Evolutionary conservation across 805 yeast species (phyloP).

Genomic region (Wickerhamiella domercqiae): DNA sequence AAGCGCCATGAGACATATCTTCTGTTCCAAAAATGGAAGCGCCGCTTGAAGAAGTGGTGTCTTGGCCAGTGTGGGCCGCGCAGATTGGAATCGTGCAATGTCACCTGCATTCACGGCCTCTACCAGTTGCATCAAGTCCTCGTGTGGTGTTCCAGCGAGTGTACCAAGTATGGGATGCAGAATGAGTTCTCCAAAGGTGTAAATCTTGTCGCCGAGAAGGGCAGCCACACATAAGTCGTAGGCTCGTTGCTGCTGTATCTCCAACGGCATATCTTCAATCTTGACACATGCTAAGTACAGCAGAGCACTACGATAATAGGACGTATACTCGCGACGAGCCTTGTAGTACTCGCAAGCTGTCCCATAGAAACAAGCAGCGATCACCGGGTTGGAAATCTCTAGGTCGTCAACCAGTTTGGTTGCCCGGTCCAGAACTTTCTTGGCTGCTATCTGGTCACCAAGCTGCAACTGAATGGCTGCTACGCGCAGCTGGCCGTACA

Average conservation of each 20-base stretch:
- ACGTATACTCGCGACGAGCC: slow-evolving; percentile 60
- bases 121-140: slow-evolving; percentile 61
- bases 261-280: slow-evolving; percentile 26
- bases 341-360: slow-evolving; percentile 66
- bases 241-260: slow-evolving; percentile 37
- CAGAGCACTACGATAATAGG: slow-evolving; percentile 66
- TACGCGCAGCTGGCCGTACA: slow-evolving; percentile 52
- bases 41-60: slow-evolving; percentile 43
- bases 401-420: slow-evolving; percentile 41
- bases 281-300: slow-evolving; percentile 67
- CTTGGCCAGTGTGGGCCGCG: slow-evolving; percentile 28
- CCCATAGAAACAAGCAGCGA: slow-evolving; percentile 71
- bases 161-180: slow-evolving; percentile 66
- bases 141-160: slow-evolving; percentile 35
- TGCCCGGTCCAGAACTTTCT: slow-evolving; percentile 49
- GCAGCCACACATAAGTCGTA: slow-evolving; percentile 77
- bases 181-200: slow-evolving; percentile 88
- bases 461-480: slow-evolving; percentile 53
- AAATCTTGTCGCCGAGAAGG: slow-evolving; percentile 75
- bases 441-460: slow-evolving; percentile 42
- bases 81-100: slow-evolving; percentile 44
- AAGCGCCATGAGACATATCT: slow-evolving; percentile 81
- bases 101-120: slow-evolving; percentile 65
- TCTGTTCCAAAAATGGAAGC: slow-evolving; percentile 63
- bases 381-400: slow-evolving; percentile 39